These are phyloP conservation scores for Puccinia coronata DNA, from an alignment of 1,284 basidiomycete genomes.

Conservation along the genomic window DNA sequence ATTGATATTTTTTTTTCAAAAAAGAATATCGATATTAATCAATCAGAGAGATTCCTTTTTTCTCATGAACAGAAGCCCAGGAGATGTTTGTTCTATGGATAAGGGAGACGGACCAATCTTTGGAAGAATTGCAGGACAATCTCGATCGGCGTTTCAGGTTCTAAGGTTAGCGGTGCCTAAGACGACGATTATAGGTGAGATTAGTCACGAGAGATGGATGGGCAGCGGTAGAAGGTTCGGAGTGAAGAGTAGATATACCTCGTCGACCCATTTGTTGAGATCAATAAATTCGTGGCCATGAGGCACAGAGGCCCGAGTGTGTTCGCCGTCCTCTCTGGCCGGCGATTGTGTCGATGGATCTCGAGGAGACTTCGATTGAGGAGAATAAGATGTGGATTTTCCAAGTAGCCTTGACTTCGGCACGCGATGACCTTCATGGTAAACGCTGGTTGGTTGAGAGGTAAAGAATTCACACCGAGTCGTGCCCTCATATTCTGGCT, in stretches of 20 bases:
- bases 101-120: slow-evolving; percentile 64
- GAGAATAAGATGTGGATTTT: not conserved
- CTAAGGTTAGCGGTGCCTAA: slow-evolving; percentile 68
- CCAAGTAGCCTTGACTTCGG: not conserved
- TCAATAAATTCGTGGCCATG: slow-evolving; percentile 68
- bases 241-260: slow-evolving; percentile 64
- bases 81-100: slow-evolving; percentile 20
- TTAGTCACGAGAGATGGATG: slow-evolving; percentile 60
- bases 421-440: not conserved
- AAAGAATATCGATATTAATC: not conserved
- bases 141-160: slow-evolving; percentile 70
- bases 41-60: too few species aligned
- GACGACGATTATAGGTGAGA: slow-evolving; percentile 54
- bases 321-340: not conserved
- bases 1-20: not conserved
- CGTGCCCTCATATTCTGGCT: slow-evolving; percentile 15
- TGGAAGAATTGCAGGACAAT: slow-evolving; percentile 72
- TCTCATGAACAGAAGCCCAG: not conserved
- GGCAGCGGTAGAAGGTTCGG: slow-evolving; percentile 61
- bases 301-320: slow-evolving; percentile 56
- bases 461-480: slow-evolving; percentile 31
- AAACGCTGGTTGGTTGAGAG: not conserved
- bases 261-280: slow-evolving; percentile 66
- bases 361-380: not conserved
- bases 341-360: not conserved